Conservation (phyloP, 176 grass and related monocot species). For the Puya raimondii region DNA sequence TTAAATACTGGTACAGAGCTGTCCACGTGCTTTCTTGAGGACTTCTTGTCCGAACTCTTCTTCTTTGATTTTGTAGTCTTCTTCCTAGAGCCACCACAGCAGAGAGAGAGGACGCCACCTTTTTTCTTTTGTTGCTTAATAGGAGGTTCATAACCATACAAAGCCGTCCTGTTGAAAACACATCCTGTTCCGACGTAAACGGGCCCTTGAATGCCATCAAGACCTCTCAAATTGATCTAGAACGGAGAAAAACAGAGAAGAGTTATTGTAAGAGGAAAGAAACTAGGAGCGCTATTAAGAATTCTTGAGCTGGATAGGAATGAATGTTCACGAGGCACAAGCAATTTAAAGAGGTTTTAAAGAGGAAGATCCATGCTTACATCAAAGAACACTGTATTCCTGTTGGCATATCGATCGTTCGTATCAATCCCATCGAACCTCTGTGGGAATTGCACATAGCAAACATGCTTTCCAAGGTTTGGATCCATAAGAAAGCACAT, state of each 20-base stretch:
- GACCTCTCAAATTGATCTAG: conserved; percentile 98
- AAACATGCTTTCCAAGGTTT: conserved; percentile 80
- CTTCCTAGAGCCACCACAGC: conserved; percentile 57
- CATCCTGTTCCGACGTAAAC: conserved; percentile 98
- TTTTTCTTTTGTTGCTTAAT: conserved; percentile 50
- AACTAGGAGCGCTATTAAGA: not conserved
- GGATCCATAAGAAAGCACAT: conserved; percentile 99
- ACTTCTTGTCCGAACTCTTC: conserved; percentile 77
- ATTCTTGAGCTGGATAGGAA: not conserved
- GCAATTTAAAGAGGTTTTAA: not conserved
- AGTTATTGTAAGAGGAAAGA: too few relatives aligned
- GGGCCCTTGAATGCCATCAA: conserved; percentile 89
- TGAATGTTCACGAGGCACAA: not conserved
- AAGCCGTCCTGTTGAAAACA: conserved; percentile 89
- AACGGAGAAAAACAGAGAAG: not conserved
- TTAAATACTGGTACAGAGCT: conserved; percentile 90
- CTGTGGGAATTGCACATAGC: conserved; percentile 96
- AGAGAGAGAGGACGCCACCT: conserved; percentile 48
- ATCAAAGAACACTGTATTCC: conserved; percentile 96
- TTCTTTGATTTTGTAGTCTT: conserved; percentile 64
- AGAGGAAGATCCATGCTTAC: conserved; percentile 40
- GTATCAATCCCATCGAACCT: conserved; percentile 92
- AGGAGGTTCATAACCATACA: conserved; percentile 97
- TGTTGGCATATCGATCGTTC: conserved; percentile 96
- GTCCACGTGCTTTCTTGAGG: conserved; percentile 72